These are phyloP conservation scores for Saccharomycopsis javanensis DNA, from an alignment of 805 yeast genomes.

Conservation along the genomic window DNA sequence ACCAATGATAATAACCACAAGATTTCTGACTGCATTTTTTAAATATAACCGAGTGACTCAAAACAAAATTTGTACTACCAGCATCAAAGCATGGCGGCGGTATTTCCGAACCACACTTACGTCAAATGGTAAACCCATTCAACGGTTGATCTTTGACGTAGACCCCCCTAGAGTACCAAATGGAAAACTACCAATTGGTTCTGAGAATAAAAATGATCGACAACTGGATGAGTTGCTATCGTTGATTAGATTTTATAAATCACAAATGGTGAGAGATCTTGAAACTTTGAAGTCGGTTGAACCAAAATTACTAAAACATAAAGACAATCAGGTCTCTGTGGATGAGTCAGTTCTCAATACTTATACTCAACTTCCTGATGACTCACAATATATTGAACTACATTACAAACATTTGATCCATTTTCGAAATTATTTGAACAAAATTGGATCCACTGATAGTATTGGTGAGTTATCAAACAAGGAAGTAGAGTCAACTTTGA, in stretches of 20 bases:
- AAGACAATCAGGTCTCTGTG: slow-evolving; percentile 6
- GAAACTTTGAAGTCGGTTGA: slow-evolving; percentile 1
- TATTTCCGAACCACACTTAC: not conserved
- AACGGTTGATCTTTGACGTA: not conserved
- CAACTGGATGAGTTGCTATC: not conserved
- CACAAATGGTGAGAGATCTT: slow-evolving; percentile 9
- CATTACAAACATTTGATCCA: slow-evolving; percentile 34
- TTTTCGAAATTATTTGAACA: slow-evolving; percentile 22
- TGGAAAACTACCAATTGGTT: no score
- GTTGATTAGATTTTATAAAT: slow-evolving; percentile 7
- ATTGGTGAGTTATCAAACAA: not conserved
- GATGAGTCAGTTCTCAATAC: not conserved
- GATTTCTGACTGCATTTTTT: no score
- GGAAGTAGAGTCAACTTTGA: slow-evolving; percentile 21
- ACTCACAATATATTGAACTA: slow-evolving; percentile 41
- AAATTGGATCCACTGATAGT: slow-evolving; percentile 5
- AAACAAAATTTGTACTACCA: no score
- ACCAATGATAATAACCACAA: no score
- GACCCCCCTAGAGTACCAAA: no score
- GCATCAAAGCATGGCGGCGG: not conserved
- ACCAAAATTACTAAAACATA: not conserved
- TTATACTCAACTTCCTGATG: slow-evolving; percentile 44
- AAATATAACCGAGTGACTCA: no score
- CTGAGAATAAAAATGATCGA: not conserved
- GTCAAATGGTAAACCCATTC: not conserved